phyloP scores from a whole-genome alignment of 2,329 filamentous ascomycete species.

The Hymenotorrendiella dingleyae region DNA sequence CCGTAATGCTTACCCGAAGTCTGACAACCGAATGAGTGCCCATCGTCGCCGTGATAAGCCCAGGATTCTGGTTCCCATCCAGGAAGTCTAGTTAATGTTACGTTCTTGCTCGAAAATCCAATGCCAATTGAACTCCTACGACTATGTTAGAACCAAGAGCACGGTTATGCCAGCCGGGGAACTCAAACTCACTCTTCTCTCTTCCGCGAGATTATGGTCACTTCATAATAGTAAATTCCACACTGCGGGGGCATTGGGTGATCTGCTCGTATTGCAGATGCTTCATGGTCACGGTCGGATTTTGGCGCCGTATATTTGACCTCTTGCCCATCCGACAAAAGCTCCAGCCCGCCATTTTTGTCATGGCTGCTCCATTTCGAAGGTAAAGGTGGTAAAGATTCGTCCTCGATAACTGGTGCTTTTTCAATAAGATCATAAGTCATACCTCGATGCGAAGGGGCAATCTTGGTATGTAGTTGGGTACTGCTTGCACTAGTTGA shows the following conservation, averaged over 20 bases:
- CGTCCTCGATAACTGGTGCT: slow-evolving; percentile 53
- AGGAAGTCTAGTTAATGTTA: slow-evolving; percentile 49
- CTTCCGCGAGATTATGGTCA: slow-evolving; percentile 57
- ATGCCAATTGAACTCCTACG: slow-evolving; percentile 54
- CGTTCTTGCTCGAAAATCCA: slow-evolving; percentile 52
- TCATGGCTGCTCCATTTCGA: slow-evolving; percentile 77
- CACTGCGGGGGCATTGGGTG: slow-evolving; percentile 82
- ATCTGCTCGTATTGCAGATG: slow-evolving; percentile 76
- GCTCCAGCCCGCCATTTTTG: slow-evolving; percentile 66
- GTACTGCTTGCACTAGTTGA: slow-evolving; percentile 51
- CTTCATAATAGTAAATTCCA: slow-evolving; percentile 92
- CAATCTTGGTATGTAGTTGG: slow-evolving; percentile 49
- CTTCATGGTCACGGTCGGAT: slow-evolving; percentile 57
- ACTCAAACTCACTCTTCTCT: slow-evolving; percentile 55
- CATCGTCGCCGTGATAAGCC: slow-evolving; percentile 66
- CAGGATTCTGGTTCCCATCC: slow-evolving; percentile 65
- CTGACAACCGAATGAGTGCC: slow-evolving; percentile 52
- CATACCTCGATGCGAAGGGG: slow-evolving; percentile 66
- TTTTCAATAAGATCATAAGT: slow-evolving; percentile 82
- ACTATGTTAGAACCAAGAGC: slow-evolving; percentile 10
- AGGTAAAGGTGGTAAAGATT: slow-evolving; percentile 64
- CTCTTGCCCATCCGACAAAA: slow-evolving; percentile 67
- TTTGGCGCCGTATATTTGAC: slow-evolving; percentile 53
- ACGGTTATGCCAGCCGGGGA: neutral
- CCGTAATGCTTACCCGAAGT: slow-evolving; percentile 53